Evolutionary conservation across 345 rosid genomes (phyloP).

Genomic region (Clausena lansium): DNA sequence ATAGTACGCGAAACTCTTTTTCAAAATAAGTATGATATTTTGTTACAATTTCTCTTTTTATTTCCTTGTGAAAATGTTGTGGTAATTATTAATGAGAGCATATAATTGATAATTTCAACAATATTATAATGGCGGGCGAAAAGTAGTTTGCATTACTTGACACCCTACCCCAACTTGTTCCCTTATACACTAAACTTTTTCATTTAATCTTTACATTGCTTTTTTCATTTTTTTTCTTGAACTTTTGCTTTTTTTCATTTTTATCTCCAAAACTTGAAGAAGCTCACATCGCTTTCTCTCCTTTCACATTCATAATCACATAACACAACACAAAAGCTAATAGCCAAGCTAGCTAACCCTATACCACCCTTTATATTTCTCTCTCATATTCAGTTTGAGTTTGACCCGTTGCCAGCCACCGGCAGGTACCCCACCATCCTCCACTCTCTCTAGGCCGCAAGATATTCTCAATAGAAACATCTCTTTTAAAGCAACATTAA

Average conservation of each 20-base stretch:
- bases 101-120: background rate
- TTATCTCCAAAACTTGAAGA: background rate
- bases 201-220: background rate
- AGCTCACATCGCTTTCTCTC: slow-evolving; percentile 21
- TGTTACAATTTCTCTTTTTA: background rate
- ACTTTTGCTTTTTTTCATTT: background rate
- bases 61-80: background rate
- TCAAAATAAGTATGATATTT: background rate
- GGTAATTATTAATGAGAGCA: background rate
- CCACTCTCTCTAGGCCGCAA: slow-evolving; percentile 30
- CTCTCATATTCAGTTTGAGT: slow-evolving; percentile 56
- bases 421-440: slow-evolving; percentile 46
- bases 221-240: background rate
- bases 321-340: background rate
- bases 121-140: background rate
- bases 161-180: background rate
- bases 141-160: background rate
- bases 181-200: background rate
- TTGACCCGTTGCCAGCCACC: slow-evolving; percentile 92
- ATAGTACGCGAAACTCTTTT: no score
- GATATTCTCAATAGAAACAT: slow-evolving; percentile 45
- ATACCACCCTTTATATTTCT: slow-evolving; percentile 17
- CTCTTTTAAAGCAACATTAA: slow-evolving; percentile 15
- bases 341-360: background rate
- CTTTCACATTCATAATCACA: slow-evolving; percentile 37